Evolutionary conservation across 2,329 filamentous ascomycete species (phyloP).

Genomic region (Scolecobasidium constrictum): DNA sequence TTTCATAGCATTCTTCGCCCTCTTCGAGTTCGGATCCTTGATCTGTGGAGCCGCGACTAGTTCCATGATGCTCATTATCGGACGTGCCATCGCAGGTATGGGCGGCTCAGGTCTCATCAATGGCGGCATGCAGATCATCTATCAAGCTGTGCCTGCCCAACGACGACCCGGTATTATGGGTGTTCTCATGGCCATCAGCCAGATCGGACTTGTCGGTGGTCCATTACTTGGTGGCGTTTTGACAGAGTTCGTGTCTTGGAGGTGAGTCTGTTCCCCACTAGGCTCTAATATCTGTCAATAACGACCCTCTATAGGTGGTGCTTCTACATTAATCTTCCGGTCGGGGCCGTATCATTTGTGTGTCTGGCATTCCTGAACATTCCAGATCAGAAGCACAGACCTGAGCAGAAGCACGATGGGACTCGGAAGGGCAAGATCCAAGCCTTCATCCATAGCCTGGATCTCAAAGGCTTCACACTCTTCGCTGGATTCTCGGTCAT

Average conservation of each 20-base stretch:
- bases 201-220: conserved; percentile 28
- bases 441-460: conserved; percentile 11
- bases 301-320: no score
- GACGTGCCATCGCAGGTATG: conserved; percentile 42
- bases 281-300: no score
- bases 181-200: conserved; percentile 20
- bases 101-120: conserved; percentile 42
- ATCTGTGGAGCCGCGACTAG: conserved; percentile 40
- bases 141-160: conserved; percentile 29
- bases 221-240: conserved; percentile 23
- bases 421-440: background rate
- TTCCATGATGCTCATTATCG: conserved; percentile 43
- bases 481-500: background rate
- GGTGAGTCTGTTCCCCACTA: conserved; percentile 12
- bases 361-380: conserved; percentile 10
- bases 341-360: conserved; percentile 13
- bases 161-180: conserved; percentile 26
- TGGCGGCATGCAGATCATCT: conserved; percentile 41
- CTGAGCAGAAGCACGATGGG: background rate
- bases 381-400: conserved; percentile 12
- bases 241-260: conserved; percentile 10
- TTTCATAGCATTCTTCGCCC: conserved; percentile 9
- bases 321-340: conserved; percentile 22
- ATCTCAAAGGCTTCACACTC: conserved; percentile 20
- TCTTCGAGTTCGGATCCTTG: conserved; percentile 34